Base-by-base conservation (phyloP, 2,329 filamentous ascomycete genomes). In the Penicillium sp. region DNA sequence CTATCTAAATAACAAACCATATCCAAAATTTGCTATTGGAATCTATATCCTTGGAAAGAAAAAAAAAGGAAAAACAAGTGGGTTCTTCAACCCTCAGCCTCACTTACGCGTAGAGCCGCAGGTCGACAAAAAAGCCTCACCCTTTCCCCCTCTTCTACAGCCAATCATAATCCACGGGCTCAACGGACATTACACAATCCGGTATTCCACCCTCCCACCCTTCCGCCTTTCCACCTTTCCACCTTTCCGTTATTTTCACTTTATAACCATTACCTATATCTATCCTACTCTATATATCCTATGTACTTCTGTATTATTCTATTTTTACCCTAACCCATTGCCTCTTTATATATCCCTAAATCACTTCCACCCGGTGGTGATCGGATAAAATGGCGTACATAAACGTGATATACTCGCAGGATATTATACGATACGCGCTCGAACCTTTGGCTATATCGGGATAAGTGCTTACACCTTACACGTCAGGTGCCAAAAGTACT, bases 61-160 rank as follows among this genome's bases (percentile, higher is more conserved):
- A 16, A 31, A 29, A 16, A 40, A 39, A n/a, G n/a, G n/a, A n/a
- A 15, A 39, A 19, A 43, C 16, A 50, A 41, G 56, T 58, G 56
- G 56, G 34, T 55, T 58, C 52, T 55, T 55, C 52, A 55, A 7
- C 33, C 43, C 56, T 58, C 51, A 58, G 56, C 56, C 56, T 58
- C 56, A 58, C 40, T 48, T 55, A 50, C 52, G 29, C 52, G 46
- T 55, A 58, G 56, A 58, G 56, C 56, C 56, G 52, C 56, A 55
- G 44, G 43, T 34, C 41, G 23, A 21, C 4, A 13, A 39, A 45
- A 55, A 53, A 55, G 53, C 46, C 53, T 54, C 44, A 40, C 50
- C 34, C n/a, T 25, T 25, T 34, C 29, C 40, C 29, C 39, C 39
- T 50, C 31, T 51, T 44, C 13, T 19, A 13, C 3, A 9, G 4